A percentile compares a stretch with the other conserved stretches of the same genome.
Conservation (phyloP, 2,329 filamentous ascomycete genomes). For the Talaromyces amestolkiae region DNA sequence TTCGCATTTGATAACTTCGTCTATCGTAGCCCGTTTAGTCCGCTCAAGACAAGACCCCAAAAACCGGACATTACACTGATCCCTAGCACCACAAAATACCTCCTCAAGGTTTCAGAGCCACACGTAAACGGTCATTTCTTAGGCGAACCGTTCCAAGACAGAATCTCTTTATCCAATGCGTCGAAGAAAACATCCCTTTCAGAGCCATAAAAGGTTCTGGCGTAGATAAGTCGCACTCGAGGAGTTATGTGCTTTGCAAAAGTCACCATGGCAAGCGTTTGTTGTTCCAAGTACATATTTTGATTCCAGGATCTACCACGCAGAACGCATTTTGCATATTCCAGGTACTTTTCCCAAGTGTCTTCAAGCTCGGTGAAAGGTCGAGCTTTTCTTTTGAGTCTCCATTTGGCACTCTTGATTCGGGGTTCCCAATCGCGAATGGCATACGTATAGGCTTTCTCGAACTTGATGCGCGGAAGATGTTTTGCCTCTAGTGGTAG, state of each 20-base stretch:
- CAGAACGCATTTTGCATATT: neutral
- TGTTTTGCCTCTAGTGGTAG: neutral
- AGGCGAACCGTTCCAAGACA: neutral
- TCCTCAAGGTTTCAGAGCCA: too few species aligned
- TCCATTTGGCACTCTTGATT: neutral
- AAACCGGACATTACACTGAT: too few species aligned
- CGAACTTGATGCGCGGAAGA: neutral
- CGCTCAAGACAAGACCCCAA: too few species aligned
- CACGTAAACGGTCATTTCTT: too few species aligned
- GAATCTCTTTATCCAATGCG: neutral
- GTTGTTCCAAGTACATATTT: neutral
- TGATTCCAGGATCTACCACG: neutral
- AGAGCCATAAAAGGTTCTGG: neutral
- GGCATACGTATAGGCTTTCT: neutral
- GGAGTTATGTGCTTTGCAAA: neutral
- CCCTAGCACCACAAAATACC: too few species aligned
- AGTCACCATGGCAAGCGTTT: neutral
- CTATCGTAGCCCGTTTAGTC: too few species aligned
- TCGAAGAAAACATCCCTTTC: neutral
- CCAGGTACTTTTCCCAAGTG: neutral
- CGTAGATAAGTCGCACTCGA: neutral
- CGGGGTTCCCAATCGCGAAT: neutral
- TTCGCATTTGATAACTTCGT: too few species aligned
- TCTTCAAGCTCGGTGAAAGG: neutral
- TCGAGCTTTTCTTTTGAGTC: neutral